Evolutionary conservation across 2,329 filamentous ascomycete genomes (phyloP), one percentile per base, ranked within the genome.

Genomic region (Colletotrichum filicis): DNA sequence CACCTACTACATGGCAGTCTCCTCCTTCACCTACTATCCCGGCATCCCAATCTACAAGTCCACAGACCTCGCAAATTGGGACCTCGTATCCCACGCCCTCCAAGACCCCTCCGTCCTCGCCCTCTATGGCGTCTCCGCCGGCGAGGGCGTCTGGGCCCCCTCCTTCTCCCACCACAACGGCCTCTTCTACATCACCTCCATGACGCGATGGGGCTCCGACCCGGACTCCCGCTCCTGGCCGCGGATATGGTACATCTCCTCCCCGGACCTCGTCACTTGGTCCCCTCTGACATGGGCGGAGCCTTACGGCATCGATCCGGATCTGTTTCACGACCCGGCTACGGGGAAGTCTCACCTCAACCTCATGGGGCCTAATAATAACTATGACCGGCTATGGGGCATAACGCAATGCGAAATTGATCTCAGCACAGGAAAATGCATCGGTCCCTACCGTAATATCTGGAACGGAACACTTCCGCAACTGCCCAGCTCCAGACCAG

Each of bases 1-100:
- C 2, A 69, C 35, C 57, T 69, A 59, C 22, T 68, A 61, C 61
- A 61, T 72, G 61, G 60, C 65, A 55, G 56, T 61, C 22, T 66
- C 64, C 8, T 65, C 65, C 32, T 62, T 74, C 61, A 90, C 91
- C 77, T 86, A 90, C 12, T 91, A 91, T 75, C 84, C 90, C 0
- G 89, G 90, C 30, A 80, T 85, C 0, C 86, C 88, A 60, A 79
- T 80, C 46, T 80, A 80, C 66, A 78, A 78, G 24, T 83, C 81
- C 7, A 79, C 78, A 30, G 79, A 83, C 64, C 76, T 68, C 5
- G 61, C 49, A 4, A 63, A 63, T 37, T 71, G 67, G 67, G 61
- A 71, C 22, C 61, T 73, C 35, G 57, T 58, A 5, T 71, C 61
- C 3, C 66, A 66, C 35, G 67, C 61, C 4, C 56, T 70, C 22